These are phyloP conservation scores for Ophiocordyceps camponoti-leonardi DNA, from an alignment of 2,329 filamentous ascomycete species.

Conservation along the genomic window DNA sequence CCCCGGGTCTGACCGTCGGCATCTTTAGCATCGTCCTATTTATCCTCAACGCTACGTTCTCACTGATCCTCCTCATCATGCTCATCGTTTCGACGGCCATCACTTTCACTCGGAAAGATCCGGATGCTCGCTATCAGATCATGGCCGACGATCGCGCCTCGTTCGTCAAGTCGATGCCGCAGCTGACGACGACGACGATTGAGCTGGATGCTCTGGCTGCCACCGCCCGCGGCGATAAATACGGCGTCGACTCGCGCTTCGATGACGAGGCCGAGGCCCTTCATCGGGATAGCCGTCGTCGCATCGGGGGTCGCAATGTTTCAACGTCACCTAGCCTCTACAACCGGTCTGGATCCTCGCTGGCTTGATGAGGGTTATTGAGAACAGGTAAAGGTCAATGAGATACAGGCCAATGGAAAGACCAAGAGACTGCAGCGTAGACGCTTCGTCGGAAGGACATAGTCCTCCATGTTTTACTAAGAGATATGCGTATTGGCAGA, in stretches of 20 bases:
- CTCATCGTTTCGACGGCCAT: conserved; percentile 43
- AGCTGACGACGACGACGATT: background rate
- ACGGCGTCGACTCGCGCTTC: background rate
- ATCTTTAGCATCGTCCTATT: conserved; percentile 84
- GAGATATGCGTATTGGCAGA: no score
- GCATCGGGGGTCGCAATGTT: background rate
- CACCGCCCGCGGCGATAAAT: background rate
- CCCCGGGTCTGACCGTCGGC: conserved; percentile 68
- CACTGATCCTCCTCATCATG: conserved; percentile 66
- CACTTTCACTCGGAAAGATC: conserved; percentile 80
- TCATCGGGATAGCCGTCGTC: background rate
- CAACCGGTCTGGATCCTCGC: conserved; percentile 58
- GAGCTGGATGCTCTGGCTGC: background rate
- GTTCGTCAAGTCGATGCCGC: conserved; percentile 67
- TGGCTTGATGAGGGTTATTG: background rate
- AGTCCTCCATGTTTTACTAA: background rate
- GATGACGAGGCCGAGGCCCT: background rate
- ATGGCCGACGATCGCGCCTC: conserved; percentile 94
- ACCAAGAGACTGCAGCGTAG: background rate
- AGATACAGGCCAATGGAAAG: background rate
- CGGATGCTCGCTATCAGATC: conserved; percentile 84
- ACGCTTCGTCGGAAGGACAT: background rate
- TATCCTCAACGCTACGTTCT: conserved; percentile 69
- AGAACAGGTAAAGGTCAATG: no score
- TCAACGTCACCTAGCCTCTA: conserved; percentile 57